Conservation (phyloP, 2,329 filamentous ascomycete species). For the Colletotrichum sp. region DNA sequence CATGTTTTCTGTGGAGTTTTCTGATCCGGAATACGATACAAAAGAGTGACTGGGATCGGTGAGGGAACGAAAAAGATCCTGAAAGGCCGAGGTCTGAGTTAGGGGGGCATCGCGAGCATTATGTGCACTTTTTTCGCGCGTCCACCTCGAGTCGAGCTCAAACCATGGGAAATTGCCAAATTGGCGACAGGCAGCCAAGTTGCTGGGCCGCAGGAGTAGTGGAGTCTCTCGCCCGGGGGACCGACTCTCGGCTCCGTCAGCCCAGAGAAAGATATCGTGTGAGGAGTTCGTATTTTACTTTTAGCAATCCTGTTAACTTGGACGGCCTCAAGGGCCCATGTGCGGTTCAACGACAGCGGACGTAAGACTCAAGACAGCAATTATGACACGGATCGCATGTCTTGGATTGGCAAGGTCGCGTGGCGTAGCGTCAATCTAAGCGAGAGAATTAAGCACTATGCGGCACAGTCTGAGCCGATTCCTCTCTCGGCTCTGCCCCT, state of each 20-base stretch:
- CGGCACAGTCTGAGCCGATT: not conserved
- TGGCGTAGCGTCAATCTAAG: not conserved
- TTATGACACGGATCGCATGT: not conserved
- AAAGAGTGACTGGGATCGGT: conserved; percentile 21
- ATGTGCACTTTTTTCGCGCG: conserved; percentile 4
- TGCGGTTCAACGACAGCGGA: not conserved
- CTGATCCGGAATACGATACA: conserved; percentile 4
- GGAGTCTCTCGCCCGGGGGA: not conserved
- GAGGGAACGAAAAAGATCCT: not conserved
- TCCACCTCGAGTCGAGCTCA: not conserved
- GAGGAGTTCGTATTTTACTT: not conserved
- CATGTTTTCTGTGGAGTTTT: conserved; percentile 24
- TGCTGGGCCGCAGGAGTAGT: conserved; percentile 2
- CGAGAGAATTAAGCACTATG: not conserved
- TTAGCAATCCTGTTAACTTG: not conserved
- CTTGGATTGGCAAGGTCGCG: not conserved
- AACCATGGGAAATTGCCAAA: conserved; percentile 6
- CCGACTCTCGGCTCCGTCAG: not conserved
- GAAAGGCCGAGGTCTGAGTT: not conserved
- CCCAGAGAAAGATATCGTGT: not conserved
- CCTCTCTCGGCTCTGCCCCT: not conserved
- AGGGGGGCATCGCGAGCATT: conserved; percentile 9
- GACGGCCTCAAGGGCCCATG: not conserved
- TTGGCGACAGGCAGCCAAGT: not conserved
- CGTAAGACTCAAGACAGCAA: not conserved